phyloP scores from a whole-genome alignment of 805 yeast genomes.

The Candida ortonii region DNA sequence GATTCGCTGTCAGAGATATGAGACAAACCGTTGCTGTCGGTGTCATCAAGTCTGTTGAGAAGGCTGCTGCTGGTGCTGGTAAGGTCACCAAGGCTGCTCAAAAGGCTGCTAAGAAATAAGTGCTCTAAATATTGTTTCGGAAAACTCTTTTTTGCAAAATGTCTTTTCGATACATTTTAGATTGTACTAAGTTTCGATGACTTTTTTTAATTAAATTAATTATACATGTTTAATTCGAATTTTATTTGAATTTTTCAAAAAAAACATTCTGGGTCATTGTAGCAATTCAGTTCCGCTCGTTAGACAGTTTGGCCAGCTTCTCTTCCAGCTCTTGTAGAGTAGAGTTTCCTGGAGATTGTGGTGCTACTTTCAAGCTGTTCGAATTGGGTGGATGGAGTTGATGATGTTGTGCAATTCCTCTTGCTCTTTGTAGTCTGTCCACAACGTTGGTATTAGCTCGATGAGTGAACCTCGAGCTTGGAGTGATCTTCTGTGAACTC shows the following conservation, averaged over 20 bases:
- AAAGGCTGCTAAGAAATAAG: conserved; percentile 75
- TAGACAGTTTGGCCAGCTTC: conserved; percentile 12
- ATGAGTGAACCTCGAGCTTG: conserved; percentile 9
- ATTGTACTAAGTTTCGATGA: neutral
- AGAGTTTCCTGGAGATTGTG: conserved; percentile 1
- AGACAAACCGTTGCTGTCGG: conserved; percentile 99
- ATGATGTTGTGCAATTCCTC: conserved; percentile 18
- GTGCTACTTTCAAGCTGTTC: no score
- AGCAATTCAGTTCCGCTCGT: conserved; percentile 2
- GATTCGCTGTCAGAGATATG: conserved; percentile 99
- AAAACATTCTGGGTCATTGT: neutral
- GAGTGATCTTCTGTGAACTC: conserved; percentile 2
- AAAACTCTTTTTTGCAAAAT: no score
- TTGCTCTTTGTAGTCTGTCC: conserved; percentile 21
- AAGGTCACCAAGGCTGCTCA: conserved; percentile 96
- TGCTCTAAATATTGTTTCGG: no score
- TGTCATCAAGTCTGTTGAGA: conserved; percentile 94
- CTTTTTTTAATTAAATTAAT: conserved; percentile 5
- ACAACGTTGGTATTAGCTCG: conserved; percentile 17
- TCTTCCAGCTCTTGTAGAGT: conserved; percentile 13
- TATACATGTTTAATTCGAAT: conserved; percentile 13
- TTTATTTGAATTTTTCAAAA: conserved; percentile 12
- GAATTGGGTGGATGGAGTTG: neutral
- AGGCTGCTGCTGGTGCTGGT: conserved; percentile 77
- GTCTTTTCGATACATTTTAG: no score